Conservation (phyloP, 495 filamentous ascomycete species). For the Extremus antarcticus region DNA sequence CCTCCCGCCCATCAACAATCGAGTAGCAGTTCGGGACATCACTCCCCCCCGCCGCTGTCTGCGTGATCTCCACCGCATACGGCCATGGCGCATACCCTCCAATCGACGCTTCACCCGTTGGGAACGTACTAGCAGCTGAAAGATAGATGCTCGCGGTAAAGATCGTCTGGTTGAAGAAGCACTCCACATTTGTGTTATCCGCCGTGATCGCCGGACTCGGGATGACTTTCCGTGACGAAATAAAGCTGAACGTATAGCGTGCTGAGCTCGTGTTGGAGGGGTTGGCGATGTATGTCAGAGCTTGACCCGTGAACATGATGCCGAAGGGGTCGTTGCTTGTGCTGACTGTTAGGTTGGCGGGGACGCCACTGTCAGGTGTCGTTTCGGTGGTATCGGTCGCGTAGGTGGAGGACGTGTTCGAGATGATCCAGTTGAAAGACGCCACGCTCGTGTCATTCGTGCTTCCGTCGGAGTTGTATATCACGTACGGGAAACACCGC, state of each 20-base stretch:
- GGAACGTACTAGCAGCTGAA: conserved; percentile 10
- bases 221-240: conserved; percentile 35
- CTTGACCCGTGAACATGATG: conserved; percentile 33
- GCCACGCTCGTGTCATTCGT: conserved; percentile 25
- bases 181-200: conserved; percentile 28
- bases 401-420: conserved; percentile 19
- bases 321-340: conserved; percentile 41
- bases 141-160: conserved; percentile 45
- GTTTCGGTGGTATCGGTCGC: conserved; percentile 1
- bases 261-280: conserved; percentile 29
- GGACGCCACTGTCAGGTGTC: not conserved
- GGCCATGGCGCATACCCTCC: conserved; percentile 34
- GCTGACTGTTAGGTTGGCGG: conserved; percentile 8
- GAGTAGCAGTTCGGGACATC: conserved; percentile 38
- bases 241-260: conserved; percentile 40
- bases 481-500: conserved; percentile 44
- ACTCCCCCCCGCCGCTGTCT: conserved; percentile 31
- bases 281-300: conserved; percentile 29
- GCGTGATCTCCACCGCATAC: conserved; percentile 38
- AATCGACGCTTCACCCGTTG: conserved; percentile 8
- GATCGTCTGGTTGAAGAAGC: conserved; percentile 41
- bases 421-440: conserved; percentile 49
- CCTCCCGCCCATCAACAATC: conserved; percentile 16
- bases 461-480: conserved; percentile 30
- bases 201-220: conserved; percentile 29